phyloP scores from a whole-genome alignment of 495 filamentous ascomycete genomes.

The Penicillium verhagenii region DNA sequence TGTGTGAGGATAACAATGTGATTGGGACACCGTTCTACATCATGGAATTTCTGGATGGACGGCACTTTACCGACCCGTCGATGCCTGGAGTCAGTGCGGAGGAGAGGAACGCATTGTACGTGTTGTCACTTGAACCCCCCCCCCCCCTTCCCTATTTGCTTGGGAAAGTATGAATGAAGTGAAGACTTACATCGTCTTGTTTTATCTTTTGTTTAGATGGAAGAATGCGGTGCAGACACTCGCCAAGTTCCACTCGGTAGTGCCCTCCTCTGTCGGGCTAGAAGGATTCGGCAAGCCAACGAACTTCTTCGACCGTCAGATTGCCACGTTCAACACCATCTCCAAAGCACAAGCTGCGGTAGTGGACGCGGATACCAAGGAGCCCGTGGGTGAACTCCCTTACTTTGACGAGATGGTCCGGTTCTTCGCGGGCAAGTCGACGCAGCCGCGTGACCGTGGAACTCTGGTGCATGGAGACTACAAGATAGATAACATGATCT shows the following conservation, averaged over 20 bases:
- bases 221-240: conserved; percentile 77
- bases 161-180: not conserved
- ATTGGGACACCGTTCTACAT: conserved; percentile 94
- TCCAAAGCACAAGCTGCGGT: conserved; percentile 72
- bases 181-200: not conserved
- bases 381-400: conserved; percentile 77
- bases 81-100: conserved; percentile 70
- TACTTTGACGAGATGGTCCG: conserved; percentile 74
- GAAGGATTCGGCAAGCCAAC: conserved; percentile 67
- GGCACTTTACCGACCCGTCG: conserved; percentile 85
- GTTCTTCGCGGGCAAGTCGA: conserved; percentile 66
- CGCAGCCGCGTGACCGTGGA: conserved; percentile 73
- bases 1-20: conserved; percentile 77
- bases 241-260: conserved; percentile 79
- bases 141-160: no score
- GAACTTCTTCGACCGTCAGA: conserved; percentile 86
- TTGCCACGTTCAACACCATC: conserved; percentile 76
- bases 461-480: conserved; percentile 92
- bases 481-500: conserved; percentile 97
- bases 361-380: conserved; percentile 70
- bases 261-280: conserved; percentile 62
- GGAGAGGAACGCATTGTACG: conserved; percentile 70
- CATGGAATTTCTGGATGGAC: conserved; percentile 89
- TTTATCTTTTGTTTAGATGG: no score
- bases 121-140: not conserved